Evolutionary conservation across 768 basidiomycete genomes (phyloP).

Genomic region (Serendipita sp.): DNA sequence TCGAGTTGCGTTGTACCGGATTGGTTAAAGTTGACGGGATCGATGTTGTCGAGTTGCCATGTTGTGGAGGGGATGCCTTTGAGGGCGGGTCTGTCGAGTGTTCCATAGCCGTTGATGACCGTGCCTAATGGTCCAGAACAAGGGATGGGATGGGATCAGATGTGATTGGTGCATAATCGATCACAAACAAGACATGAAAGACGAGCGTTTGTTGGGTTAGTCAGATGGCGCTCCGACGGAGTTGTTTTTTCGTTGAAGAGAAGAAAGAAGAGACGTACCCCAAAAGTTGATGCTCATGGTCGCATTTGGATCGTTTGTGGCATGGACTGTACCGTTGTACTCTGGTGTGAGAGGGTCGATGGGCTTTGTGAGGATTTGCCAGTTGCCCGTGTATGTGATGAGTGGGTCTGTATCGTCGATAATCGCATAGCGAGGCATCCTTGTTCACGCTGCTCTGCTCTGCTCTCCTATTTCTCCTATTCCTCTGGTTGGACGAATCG

Average conservation of each 20-base stretch:
- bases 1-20: not conserved
- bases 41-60: not conserved
- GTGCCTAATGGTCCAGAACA: not conserved
- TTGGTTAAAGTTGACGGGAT: not conserved
- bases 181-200: not conserved
- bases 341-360: not conserved
- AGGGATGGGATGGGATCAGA: too few species aligned
- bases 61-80: not conserved
- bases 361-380: not conserved
- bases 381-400: not conserved
- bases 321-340: not conserved
- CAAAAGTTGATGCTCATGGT: not conserved
- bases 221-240: not conserved
- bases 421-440: constrained; percentile 3
- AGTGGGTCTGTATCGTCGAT: constrained; percentile 5
- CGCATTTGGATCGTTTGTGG: not conserved
- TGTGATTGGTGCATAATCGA: too few species aligned
- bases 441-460: too few species aligned
- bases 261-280: not conserved
- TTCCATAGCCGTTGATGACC: not conserved
- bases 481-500: too few species aligned
- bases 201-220: too few species aligned
- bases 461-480: too few species aligned
- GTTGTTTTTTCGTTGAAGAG: not conserved
- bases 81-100: not conserved